Conservation (phyloP, 106 monocot genomes). For the Acorus calamus region DNA sequence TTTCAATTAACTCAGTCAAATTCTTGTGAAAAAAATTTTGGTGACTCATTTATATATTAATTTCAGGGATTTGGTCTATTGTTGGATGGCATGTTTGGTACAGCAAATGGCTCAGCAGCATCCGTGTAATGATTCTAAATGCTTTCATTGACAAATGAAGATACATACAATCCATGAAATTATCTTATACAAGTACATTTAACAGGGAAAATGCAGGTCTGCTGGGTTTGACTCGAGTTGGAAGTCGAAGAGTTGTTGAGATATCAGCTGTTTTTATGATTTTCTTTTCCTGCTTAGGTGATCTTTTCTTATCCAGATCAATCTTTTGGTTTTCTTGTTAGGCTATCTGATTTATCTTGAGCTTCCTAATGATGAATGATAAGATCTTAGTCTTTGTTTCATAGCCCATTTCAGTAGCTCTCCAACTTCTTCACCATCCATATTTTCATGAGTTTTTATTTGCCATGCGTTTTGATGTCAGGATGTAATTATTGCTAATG, state of each 20-base stretch:
- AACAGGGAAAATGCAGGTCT: slow-evolving; percentile 74
- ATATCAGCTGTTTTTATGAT: slow-evolving; percentile 60
- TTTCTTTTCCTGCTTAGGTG: slow-evolving; percentile 71
- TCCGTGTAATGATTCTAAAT: slow-evolving; percentile 55
- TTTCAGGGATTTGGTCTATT: slow-evolving; percentile 73
- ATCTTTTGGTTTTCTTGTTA: no score
- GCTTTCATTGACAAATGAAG: neutral
- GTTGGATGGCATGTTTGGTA: slow-evolving; percentile 80
- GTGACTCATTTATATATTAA: neutral
- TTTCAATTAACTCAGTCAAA: no score
- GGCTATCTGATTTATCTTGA: no score
- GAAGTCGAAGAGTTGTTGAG: slow-evolving; percentile 62
- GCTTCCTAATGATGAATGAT: no score
- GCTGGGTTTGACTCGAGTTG: slow-evolving; percentile 61
- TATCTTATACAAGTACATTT: neutral
- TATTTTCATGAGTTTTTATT: no score
- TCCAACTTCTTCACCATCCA: no score
- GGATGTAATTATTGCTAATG: neutral
- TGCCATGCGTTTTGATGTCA: no score
- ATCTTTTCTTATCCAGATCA: neutral
- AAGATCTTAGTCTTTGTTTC: no score
- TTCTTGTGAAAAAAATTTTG: no score
- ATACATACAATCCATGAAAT: neutral
- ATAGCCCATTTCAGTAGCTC: no score
- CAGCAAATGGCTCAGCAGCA: slow-evolving; percentile 58